Evolutionary conservation across 1,139 yeast species (phyloP).

Genomic region (Candida neerlandica): DNA sequence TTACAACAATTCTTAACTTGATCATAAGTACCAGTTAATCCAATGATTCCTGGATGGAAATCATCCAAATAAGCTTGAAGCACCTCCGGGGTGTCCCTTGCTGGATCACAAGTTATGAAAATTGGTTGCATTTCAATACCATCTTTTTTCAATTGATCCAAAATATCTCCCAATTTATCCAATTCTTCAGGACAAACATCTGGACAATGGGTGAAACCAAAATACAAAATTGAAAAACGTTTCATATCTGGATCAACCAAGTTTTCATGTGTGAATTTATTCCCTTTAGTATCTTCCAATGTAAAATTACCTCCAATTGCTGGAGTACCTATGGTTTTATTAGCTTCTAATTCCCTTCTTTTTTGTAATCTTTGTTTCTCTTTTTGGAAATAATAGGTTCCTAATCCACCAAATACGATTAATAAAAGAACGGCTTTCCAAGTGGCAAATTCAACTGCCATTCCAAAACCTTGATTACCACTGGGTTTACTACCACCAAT

Average conservation of each 20-base stretch:
- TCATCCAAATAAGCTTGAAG: slow-evolving; percentile 77
- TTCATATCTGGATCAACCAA: slow-evolving; percentile 55
- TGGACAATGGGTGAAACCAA: slow-evolving; percentile 97
- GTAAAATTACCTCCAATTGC: slow-evolving; percentile 89
- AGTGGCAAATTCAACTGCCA: slow-evolving; percentile 66
- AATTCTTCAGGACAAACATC: slow-evolving; percentile 98
- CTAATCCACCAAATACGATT: slow-evolving; percentile 65
- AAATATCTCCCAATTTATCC: slow-evolving; percentile 83
- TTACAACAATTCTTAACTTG: slow-evolving; percentile 83
- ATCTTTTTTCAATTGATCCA: slow-evolving; percentile 63
- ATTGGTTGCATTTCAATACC: slow-evolving; percentile 73
- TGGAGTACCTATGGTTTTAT: slow-evolving; percentile 89
- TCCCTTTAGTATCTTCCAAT: slow-evolving; percentile 69
- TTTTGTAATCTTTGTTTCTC: slow-evolving; percentile 76
- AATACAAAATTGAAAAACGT: slow-evolving; percentile 78
- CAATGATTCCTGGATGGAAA: slow-evolving; percentile 86
- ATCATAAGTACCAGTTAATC: slow-evolving; percentile 89
- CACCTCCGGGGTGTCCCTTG: slow-evolving; percentile 85
- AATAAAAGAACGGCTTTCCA: slow-evolving; percentile 82
- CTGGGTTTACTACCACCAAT: slow-evolving; percentile 39
- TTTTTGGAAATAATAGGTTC: slow-evolving; percentile 66
- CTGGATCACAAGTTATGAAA: slow-evolving; percentile 96
- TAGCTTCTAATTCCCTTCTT: slow-evolving; percentile 79
- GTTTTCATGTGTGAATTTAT: slow-evolving; percentile 73
- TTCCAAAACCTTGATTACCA: slow-evolving; percentile 31